These are phyloP conservation scores for Thuidium tamariscinum DNA, from an alignment of 225 moss, liverwort and hornwort genomes.

Conservation along the genomic window DNA sequence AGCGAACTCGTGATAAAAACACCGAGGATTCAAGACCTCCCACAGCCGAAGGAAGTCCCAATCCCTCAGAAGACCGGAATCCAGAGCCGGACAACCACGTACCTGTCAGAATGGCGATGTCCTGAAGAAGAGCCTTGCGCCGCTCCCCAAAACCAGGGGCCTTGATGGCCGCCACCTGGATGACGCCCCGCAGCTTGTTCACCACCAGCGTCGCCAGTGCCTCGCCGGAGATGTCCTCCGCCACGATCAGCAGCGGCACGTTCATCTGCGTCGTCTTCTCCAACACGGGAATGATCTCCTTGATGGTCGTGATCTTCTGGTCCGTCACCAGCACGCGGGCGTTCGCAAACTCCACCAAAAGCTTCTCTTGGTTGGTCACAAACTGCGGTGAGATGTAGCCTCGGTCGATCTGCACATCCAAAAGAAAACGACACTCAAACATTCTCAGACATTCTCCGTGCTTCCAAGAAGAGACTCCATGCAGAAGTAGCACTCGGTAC, in stretches of 20 bases:
- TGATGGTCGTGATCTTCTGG: slow-evolving; percentile 82
- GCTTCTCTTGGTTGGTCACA: slow-evolving; percentile 77
- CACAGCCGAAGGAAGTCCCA: no score
- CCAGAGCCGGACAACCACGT: not conserved
- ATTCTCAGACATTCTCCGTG: not conserved
- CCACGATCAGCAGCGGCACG: slow-evolving; percentile 76
- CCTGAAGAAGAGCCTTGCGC: slow-evolving; percentile 93
- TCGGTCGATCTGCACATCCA: slow-evolving; percentile 59
- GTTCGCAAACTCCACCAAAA: slow-evolving; percentile 69
- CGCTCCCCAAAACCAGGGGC: slow-evolving; percentile 94
- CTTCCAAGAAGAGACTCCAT: not conserved
- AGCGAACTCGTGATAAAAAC: not conserved
- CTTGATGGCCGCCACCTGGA: slow-evolving; percentile 95
- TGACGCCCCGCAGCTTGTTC: slow-evolving; percentile 83
- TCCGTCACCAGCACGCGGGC: slow-evolving; percentile 75
- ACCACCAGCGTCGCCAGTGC: slow-evolving; percentile 94
- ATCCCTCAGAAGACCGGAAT: no score
- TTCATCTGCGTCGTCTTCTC: slow-evolving; percentile 92
- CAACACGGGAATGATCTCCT: slow-evolving; percentile 82
- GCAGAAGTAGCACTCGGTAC: no score
- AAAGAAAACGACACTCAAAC: no score
- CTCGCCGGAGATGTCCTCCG: slow-evolving; percentile 85
- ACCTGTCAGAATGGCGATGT: slow-evolving; percentile 84
- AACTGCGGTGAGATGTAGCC: slow-evolving; percentile 87
- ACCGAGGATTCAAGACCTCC: not conserved